Conservation (phyloP, 306 rosid genomes). For the Herpetospermum pedunculosum region DNA sequence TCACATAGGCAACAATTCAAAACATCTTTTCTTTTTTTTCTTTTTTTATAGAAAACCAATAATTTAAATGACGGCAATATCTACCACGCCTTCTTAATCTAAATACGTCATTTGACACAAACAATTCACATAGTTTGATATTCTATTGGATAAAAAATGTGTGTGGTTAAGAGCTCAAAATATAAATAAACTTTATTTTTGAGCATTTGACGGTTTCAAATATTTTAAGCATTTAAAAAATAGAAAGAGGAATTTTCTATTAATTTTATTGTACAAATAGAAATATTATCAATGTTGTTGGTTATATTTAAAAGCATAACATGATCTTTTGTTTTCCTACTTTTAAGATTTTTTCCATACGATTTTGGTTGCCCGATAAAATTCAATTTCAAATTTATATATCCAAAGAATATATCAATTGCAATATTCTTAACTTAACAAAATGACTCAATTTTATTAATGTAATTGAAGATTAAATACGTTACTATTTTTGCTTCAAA, state of each 20-base stretch:
- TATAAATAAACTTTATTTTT: not conserved
- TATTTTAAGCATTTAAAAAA: not conserved
- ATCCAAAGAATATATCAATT: not conserved
- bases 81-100: not conserved
- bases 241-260: not conserved
- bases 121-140: not conserved
- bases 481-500: not conserved
- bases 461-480: not conserved
- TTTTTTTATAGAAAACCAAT: no score
- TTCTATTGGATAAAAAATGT: not conserved
- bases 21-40: no score
- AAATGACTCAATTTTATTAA: not conserved
- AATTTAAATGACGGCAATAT: no score
- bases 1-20: not conserved
- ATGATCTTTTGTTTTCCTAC: not conserved
- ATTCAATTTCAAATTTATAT: not conserved
- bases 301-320: no score
- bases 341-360: not conserved
- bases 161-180: not conserved
- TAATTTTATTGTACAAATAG: not conserved
- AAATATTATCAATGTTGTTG: not conserved
- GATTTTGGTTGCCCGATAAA: not conserved
- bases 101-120: not conserved
- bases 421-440: not conserved
- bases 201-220: not conserved